Conservation (phyloP, 371 early-diverging fungal species). For the Actinomucor elegans region DNA sequence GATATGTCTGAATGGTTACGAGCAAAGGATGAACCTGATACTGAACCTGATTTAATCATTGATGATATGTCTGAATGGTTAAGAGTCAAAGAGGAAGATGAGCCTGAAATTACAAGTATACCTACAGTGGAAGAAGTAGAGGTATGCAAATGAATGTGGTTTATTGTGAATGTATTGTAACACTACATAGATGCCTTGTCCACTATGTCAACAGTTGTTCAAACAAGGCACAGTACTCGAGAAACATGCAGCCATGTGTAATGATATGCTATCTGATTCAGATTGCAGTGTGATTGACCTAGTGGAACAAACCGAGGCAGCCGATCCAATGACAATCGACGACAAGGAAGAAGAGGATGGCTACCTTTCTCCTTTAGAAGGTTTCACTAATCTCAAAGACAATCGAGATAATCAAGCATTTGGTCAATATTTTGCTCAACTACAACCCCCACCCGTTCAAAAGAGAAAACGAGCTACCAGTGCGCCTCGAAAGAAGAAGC, state of each 20-base stretch:
- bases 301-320: too few relatives aligned
- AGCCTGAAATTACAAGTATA: conserved; percentile 1
- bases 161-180: too few relatives aligned
- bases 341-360: conserved; percentile 10
- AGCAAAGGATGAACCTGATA: not conserved
- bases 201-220: not conserved
- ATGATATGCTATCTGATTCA: conserved; percentile 3
- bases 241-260: not conserved
- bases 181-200: not conserved
- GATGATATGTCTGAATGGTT: conserved; percentile 14
- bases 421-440: conserved; percentile 5
- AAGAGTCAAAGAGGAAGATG: not conserved
- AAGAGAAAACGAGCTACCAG: not conserved
- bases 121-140: too few relatives aligned
- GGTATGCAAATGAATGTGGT: not conserved
- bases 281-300: conserved; percentile 23
- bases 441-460: not conserved
- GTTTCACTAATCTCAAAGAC: conserved; percentile 14
- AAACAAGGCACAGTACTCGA: not conserved
- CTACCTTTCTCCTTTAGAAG: conserved; percentile 24
- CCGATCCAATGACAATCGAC: too few relatives aligned
- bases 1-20: conserved; percentile 13
- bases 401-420: not conserved
- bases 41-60: not conserved
- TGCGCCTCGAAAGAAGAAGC: not conserved